Percentiles rank a stretch among this genome's conserved stretches.
Conservation (phyloP, 345 rosid species). For the Gynandropsis gynandra region DNA sequence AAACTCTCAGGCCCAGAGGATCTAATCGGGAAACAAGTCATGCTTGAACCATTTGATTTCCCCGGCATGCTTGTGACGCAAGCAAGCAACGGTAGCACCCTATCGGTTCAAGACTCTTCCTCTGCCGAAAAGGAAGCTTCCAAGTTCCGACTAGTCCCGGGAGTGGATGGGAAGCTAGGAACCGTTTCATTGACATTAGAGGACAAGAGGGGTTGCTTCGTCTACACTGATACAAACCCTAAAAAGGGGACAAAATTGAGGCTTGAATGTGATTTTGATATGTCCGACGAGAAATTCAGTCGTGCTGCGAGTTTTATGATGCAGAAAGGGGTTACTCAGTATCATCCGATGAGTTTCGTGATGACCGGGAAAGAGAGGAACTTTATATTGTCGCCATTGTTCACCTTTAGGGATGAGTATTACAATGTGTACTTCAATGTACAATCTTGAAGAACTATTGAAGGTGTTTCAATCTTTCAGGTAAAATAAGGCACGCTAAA, state of each 20-base stretch:
- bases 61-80: slow-evolving; percentile 65
- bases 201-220: slow-evolving; percentile 48
- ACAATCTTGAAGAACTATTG: slow-evolving; percentile 23
- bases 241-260: slow-evolving; percentile 30
- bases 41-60: slow-evolving; percentile 68
- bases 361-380: slow-evolving; percentile 51
- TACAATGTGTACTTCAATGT: slow-evolving; percentile 73
- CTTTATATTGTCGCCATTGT: slow-evolving; percentile 64
- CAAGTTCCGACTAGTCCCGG: slow-evolving; percentile 45
- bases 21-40: slow-evolving; percentile 43
- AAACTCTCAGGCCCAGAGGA: slow-evolving; percentile 26
- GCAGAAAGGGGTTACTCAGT: slow-evolving; percentile 40
- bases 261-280: slow-evolving; percentile 42
- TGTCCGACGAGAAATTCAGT: slow-evolving; percentile 24
- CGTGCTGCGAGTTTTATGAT: slow-evolving; percentile 51
- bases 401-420: slow-evolving; percentile 69
- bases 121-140: slow-evolving; percentile 24
- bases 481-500: too few relatives aligned
- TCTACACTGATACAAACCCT: slow-evolving; percentile 37
- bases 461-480: too few relatives aligned
- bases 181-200: slow-evolving; percentile 53
- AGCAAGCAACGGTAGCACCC: slow-evolving; percentile 28
- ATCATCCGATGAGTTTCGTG: slow-evolving; percentile 75
- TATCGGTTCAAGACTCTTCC: slow-evolving; percentile 34
- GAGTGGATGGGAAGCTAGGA: slow-evolving; percentile 50